Evolutionary conservation across 495 filamentous ascomycete genomes (phyloP).

Genomic region (Tuber magnatum): DNA sequence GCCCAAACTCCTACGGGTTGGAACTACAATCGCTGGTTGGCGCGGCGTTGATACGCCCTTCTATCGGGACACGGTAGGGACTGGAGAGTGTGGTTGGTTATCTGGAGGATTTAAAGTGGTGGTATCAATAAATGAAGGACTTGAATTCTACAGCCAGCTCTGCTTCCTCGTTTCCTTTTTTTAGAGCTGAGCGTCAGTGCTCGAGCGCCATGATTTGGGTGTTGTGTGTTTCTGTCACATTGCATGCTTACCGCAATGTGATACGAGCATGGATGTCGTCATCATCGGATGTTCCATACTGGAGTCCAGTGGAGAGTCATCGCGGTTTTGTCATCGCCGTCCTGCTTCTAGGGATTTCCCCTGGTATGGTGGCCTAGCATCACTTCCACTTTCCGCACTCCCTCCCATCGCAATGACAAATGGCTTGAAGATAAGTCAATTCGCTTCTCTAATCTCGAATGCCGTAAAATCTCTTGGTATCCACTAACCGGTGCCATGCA

Average conservation of each 20-base stretch:
- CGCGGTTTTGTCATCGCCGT: background rate
- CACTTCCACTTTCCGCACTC: background rate
- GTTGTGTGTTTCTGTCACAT: background rate
- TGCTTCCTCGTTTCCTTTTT: background rate
- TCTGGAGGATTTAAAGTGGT: background rate
- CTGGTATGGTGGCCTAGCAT: background rate
- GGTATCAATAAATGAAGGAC: too few relatives aligned
- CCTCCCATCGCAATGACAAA: background rate
- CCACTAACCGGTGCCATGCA: too few relatives aligned
- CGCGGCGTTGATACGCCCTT: background rate
- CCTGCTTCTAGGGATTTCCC: background rate
- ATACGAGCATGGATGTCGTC: background rate
- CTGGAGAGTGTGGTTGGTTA: background rate
- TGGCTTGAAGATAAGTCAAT: background rate
- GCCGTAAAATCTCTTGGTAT: too few relatives aligned
- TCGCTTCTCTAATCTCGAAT: background rate
- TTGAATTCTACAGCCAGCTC: too few relatives aligned
- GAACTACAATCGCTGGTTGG: background rate
- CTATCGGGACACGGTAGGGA: background rate
- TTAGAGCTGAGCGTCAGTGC: background rate
- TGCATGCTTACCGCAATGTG: background rate
- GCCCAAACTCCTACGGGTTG: background rate
- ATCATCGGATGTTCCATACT: background rate
- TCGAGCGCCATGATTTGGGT: background rate
- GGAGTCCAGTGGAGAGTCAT: background rate